phyloP scores from a whole-genome alignment of 1,139 yeast genomes.

The Yamadazyma friedrichii region DNA sequence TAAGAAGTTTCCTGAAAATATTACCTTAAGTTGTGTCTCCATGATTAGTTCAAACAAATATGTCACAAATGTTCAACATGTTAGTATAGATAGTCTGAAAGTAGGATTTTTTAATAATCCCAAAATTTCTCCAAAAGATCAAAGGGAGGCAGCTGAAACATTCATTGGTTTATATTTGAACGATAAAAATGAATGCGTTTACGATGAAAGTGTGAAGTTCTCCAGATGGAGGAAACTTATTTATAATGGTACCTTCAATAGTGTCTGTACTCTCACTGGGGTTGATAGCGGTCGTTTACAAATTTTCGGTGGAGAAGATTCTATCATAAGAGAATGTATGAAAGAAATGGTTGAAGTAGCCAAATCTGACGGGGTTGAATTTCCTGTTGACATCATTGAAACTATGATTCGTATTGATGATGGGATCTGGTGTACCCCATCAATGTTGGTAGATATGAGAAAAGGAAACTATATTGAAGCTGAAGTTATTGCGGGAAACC shows the following conservation, averaged over 20 bases:
- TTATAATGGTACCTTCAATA: conserved; percentile 66
- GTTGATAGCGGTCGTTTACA: conserved; percentile 45
- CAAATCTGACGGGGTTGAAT: conserved; percentile 18
- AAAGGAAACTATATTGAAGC: conserved; percentile 70
- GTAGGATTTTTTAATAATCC: conserved; percentile 51
- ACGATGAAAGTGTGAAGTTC: conserved; percentile 49
- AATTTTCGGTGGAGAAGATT: conserved; percentile 55
- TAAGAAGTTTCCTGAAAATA: conserved; percentile 54
- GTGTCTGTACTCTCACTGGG: conserved; percentile 52
- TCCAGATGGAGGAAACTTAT: conserved; percentile 73
- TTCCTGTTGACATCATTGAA: conserved; percentile 48
- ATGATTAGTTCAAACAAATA: conserved; percentile 67
- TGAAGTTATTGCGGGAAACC: conserved; percentile 71
- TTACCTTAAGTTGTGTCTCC: conserved; percentile 64
- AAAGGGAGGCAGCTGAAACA: conserved; percentile 17
- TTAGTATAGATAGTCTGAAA: conserved; percentile 52
- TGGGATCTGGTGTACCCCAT: conserved; percentile 56
- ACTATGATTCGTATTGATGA: conserved; percentile 65
- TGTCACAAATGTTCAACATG: conserved; percentile 49
- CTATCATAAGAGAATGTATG: conserved; percentile 61
- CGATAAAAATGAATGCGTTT: conserved; percentile 27
- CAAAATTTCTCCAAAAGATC: conserved; percentile 15
- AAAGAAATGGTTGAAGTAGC: conserved; percentile 61
- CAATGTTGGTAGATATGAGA: conserved; percentile 71
- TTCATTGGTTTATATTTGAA: conserved; percentile 49